Evolutionary conservation across 2,329 filamentous ascomycete species (phyloP), one percentile per base, ranked within the genome.

Genomic region (Penicillium sp.): DNA sequence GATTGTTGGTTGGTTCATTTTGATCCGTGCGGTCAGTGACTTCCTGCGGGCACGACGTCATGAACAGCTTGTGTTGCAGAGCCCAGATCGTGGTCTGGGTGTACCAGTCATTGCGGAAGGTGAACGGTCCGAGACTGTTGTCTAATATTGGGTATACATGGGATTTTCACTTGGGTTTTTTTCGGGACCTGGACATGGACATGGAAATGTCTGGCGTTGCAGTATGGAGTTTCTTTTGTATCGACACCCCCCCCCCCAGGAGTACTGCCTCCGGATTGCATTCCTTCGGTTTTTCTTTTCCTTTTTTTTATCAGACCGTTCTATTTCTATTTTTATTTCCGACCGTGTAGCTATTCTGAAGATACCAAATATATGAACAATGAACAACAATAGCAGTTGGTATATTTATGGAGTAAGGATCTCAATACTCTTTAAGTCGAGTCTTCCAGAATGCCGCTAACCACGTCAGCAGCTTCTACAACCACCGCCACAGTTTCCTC

Each of bases 1-100:
- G 94, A 90, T 99, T 70, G 89, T 96, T 1, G 94, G 94, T 6
- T 99, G 94, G 94, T 97, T 97, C 71, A 92, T 99, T 61, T 80
- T 99, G 61, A 97, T 99, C 71, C 86, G 93, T 75, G 88, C 92
- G n/a, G 86, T 96, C 19, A 92, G 89, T 67, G 93, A 97, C 73
- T 99, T 94, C 72, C 78, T 97, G 61, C 86, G 88, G 65, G 94
- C 92, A 38, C 84, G 93, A 71, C 83, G 91, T 70, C 94, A 97
- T 72, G 94, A 99, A 78, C 90, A 94, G 73, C 81, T 99, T 50
- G 91, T 99, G 6, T 79, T 97, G 64, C 93, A 96, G 73, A 96
- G 91, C 72, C 94, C 94, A 0, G 93, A 96, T 68, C 84, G 94
- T 36, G 93, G 93, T 2, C 79, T 97, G 52, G 87, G 87, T 19